Conservation (phyloP, 2,329 filamentous ascomycete species). For the Podosphaera fusca region DNA sequence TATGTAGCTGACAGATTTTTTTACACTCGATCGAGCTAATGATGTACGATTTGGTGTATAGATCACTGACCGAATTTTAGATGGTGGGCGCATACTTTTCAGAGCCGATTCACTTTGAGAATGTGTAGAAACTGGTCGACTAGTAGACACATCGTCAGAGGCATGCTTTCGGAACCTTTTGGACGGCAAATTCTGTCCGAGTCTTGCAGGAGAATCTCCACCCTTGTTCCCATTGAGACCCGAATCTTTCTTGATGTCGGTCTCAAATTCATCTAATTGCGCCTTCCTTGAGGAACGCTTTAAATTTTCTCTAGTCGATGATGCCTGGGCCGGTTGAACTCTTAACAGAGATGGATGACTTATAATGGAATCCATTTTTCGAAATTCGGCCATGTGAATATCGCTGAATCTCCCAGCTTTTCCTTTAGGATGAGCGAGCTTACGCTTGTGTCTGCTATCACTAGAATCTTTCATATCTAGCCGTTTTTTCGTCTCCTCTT, state of each 20-base stretch:
- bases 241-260: constrained; percentile 31
- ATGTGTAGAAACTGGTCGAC: constrained; percentile 35
- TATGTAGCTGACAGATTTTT: constrained; percentile 23
- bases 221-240: constrained; percentile 18
- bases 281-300: constrained; percentile 36
- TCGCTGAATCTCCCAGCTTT: constrained; percentile 63
- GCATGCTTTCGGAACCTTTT: constrained; percentile 51
- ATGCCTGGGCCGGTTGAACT: constrained; percentile 27
- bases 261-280: constrained; percentile 10
- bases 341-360: constrained; percentile 64
- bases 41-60: constrained; percentile 64
- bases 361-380: constrained; percentile 93
- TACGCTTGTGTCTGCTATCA: constrained; percentile 29
- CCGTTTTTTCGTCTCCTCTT: constrained; percentile 31
- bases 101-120: constrained; percentile 20
- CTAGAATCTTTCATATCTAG: constrained; percentile 18
- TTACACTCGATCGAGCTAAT: constrained; percentile 34
- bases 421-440: constrained; percentile 59
- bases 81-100: constrained; percentile 22
- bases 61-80: constrained; percentile 27
- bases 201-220: constrained; percentile 3
- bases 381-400: constrained; percentile 69
- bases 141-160: constrained; percentile 45
- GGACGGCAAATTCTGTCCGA: constrained; percentile 20
- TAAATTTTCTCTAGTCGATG: constrained; percentile 23